Evolutionary conservation across 179 eudicot genomes (phyloP).

Genomic region (Patellifolia procumbens): DNA sequence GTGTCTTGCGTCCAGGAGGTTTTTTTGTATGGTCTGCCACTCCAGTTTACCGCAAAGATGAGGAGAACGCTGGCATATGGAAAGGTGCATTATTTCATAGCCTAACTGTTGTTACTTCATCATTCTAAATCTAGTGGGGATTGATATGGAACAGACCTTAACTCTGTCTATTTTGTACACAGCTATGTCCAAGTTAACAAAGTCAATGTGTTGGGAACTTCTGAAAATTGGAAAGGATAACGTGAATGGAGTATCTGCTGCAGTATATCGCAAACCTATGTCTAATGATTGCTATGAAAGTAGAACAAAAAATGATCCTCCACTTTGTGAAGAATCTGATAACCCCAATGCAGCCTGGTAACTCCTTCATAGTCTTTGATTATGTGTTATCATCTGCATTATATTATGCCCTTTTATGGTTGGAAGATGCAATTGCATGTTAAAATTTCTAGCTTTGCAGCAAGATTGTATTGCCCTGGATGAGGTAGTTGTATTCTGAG

Average conservation of each 20-base stretch:
- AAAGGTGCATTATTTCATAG: slow-evolving; percentile 32
- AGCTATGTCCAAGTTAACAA: slow-evolving; percentile 52
- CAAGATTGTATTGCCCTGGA: not conserved
- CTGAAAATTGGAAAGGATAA: slow-evolving; percentile 46
- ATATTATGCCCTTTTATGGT: not conserved
- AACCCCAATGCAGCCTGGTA: slow-evolving; percentile 51
- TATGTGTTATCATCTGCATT: slow-evolving; percentile 8
- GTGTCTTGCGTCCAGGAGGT: slow-evolving; percentile 52
- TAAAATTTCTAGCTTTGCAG: slow-evolving; percentile 2
- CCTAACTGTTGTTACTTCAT: not conserved
- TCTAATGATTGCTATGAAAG: slow-evolving; percentile 48
- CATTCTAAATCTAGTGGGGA: not conserved
- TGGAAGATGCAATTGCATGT: not conserved
- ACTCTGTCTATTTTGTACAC: slow-evolving; percentile 14
- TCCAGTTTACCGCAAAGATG: slow-evolving; percentile 45
- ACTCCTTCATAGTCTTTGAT: not conserved
- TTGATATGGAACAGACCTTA: slow-evolving; percentile 2
- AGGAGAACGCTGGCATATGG: slow-evolving; percentile 44
- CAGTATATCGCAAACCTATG: slow-evolving; percentile 47
- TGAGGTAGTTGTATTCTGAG: not conserved
- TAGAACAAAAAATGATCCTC: slow-evolving; percentile 37
- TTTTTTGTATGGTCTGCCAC: slow-evolving; percentile 59
- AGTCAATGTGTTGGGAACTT: slow-evolving; percentile 58
- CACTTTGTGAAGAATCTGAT: slow-evolving; percentile 51
- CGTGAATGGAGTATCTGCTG: slow-evolving; percentile 41